Percentiles rank a stretch among this genome's conserved stretches.
phyloP scores from a whole-genome alignment of 441 rosid species.

The Cnidoscolus chayamansa region DNA sequence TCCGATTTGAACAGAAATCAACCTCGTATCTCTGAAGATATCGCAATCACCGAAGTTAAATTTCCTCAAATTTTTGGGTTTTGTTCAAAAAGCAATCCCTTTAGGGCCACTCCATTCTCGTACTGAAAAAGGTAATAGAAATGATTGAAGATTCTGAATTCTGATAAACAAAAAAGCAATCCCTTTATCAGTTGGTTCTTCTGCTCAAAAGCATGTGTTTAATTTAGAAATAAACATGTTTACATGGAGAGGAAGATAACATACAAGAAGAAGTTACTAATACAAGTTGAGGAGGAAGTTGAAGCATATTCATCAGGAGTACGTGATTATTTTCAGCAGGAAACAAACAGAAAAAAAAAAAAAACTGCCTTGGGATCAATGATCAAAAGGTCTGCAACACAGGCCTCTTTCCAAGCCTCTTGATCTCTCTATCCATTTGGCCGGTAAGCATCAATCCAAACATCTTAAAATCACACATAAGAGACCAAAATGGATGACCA shows the following conservation, averaged over 20 bases:
- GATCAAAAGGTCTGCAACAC: slow-evolving; percentile 50
- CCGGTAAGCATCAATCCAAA: slow-evolving; percentile 92
- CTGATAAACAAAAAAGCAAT: not conserved
- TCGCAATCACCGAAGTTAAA: too few relatives aligned
- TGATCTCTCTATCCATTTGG: slow-evolving; percentile 89
- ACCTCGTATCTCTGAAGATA: too few relatives aligned
- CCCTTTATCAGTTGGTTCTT: not conserved
- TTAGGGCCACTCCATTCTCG: not conserved
- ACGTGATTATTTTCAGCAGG: slow-evolving; percentile 10
- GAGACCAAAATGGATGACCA: slow-evolving; percentile 93
- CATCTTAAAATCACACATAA: slow-evolving; percentile 86
- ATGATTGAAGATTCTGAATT: not conserved
- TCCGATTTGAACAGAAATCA: too few relatives aligned
- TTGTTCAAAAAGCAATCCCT: not conserved
- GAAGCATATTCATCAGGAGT: slow-evolving; percentile 6
- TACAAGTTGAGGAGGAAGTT: slow-evolving; percentile 1
- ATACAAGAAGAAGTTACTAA: slow-evolving; percentile 1
- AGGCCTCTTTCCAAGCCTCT: slow-evolving; percentile 94
- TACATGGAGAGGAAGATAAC: slow-evolving; percentile 2
- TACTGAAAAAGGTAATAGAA: not conserved
- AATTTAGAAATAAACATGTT: slow-evolving; percentile 5
- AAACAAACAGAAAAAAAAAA: slow-evolving; percentile 6
- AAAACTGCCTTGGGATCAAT: not conserved
- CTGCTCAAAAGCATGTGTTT: slow-evolving; percentile 5
- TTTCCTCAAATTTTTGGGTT: slow-evolving; percentile 2